Percentiles rank a stretch among this genome's conserved stretches.
Conservation (phyloP, 2,329 filamentous ascomycete species). For the Bipolaris oryzae region DNA sequence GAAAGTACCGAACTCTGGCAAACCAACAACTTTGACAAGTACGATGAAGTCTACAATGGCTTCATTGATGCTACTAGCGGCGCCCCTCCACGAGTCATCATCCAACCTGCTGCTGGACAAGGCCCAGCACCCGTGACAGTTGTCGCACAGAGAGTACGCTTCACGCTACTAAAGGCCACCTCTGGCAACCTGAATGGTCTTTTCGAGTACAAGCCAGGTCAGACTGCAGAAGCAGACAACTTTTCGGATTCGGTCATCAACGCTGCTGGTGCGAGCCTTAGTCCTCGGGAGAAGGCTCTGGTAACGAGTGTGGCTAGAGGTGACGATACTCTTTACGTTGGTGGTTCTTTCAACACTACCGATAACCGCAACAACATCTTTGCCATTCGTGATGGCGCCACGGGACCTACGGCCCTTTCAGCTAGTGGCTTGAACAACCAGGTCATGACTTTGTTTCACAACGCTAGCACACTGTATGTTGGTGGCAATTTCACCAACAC, state of each 20-base stretch:
- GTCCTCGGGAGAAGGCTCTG: constrained; percentile 63
- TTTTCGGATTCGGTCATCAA: constrained; percentile 77
- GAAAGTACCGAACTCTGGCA: constrained; percentile 74
- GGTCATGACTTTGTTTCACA: constrained; percentile 73
- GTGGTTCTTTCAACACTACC: constrained; percentile 78
- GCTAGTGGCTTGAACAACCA: constrained; percentile 79
- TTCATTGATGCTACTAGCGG: constrained; percentile 76
- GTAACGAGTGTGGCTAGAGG: constrained; percentile 72
- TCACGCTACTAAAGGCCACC: constrained; percentile 73
- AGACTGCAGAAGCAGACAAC: constrained; percentile 65
- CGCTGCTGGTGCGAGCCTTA: constrained; percentile 72
- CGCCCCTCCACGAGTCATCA: constrained; percentile 81
- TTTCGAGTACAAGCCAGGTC: constrained; percentile 81
- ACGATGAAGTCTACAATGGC: constrained; percentile 88
- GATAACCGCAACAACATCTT: constrained; percentile 74
- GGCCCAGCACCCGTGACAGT: constrained; percentile 65
- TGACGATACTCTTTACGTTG: constrained; percentile 70
- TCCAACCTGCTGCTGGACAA: constrained; percentile 72
- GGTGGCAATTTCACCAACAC: constrained; percentile 86
- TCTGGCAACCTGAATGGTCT: constrained; percentile 85
- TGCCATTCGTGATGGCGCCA: constrained; percentile 63
- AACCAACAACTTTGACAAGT: constrained; percentile 96
- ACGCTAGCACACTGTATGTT: constrained; percentile 69
- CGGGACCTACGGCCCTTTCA: constrained; percentile 65
- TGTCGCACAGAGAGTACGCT: constrained; percentile 88